Evolutionary conservation across 495 filamentous ascomycete species (phyloP).

Genomic region (Penicillium steckii): DNA sequence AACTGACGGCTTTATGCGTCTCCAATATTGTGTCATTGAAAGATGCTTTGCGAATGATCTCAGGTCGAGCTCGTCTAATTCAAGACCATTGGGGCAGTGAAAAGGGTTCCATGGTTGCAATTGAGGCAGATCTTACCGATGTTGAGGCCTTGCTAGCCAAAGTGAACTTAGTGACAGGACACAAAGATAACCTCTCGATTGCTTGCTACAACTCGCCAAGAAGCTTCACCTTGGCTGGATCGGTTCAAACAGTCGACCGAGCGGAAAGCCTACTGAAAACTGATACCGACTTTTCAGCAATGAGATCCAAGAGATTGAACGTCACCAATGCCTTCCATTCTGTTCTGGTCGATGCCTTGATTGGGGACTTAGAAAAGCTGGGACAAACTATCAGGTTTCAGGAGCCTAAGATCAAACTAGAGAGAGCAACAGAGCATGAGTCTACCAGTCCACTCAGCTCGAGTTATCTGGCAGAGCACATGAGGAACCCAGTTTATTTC

Average conservation of each 20-base stretch:
- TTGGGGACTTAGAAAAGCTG: conserved; percentile 25
- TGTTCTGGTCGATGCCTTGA: conserved; percentile 39
- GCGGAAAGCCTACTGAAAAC: not conserved
- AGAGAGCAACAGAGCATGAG: conserved; percentile 28
- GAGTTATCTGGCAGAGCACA: conserved; percentile 43
- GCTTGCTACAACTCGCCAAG: conserved; percentile 48
- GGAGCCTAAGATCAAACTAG: conserved; percentile 29
- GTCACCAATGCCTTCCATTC: conserved; percentile 57
- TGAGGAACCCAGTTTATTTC: conserved; percentile 52
- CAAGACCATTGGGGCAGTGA: conserved; percentile 45
- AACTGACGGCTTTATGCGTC: conserved; percentile 43
- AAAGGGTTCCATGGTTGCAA: conserved; percentile 48
- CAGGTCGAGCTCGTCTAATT: conserved; percentile 45
- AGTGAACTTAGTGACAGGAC: not conserved
- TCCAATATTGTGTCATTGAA: conserved; percentile 32
- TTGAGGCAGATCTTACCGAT: conserved; percentile 32
- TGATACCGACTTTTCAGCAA: not conserved
- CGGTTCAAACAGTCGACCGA: conserved; percentile 39
- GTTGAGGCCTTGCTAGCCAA: not conserved
- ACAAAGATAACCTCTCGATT: conserved; percentile 19
- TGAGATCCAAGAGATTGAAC: conserved; percentile 33
- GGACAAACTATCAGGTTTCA: conserved; percentile 28
- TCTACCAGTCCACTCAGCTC: conserved; percentile 34
- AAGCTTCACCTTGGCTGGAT: not conserved
- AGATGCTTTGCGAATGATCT: conserved; percentile 42